Percentiles rank a stretch among this genome's conserved stretches.
Conservation (phyloP, 73 alveolate species). For the Urostyla sp. region DNA sequence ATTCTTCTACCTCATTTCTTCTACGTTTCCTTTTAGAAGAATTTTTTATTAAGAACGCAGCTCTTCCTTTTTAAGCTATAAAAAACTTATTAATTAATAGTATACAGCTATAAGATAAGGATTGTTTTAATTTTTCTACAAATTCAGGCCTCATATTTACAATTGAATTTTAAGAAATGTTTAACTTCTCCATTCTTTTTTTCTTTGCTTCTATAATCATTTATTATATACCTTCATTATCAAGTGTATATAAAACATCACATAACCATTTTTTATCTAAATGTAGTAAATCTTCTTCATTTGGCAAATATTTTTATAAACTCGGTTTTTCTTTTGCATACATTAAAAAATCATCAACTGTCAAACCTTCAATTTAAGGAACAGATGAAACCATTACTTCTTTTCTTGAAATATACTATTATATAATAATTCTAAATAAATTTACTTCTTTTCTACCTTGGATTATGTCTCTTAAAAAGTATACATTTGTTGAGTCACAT, state of each 20-base stretch:
- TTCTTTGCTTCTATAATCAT: background rate
- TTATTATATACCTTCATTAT: background rate
- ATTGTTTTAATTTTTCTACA: background rate
- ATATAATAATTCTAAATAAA: background rate
- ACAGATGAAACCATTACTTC: background rate
- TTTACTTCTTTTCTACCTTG: background rate
- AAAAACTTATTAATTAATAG: background rate
- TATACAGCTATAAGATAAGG: background rate
- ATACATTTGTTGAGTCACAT: background rate
- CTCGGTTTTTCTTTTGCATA: background rate
- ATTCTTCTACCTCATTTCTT: background rate
- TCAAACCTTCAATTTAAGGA: background rate
- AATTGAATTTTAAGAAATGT: background rate
- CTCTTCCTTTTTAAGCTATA: background rate
- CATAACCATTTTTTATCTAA: constrained; percentile 1
- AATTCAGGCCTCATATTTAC: constrained; percentile 1
- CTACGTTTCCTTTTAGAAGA: constrained; percentile 3
- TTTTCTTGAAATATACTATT: background rate
- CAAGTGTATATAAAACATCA: background rate
- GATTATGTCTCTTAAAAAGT: background rate
- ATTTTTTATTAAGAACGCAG: background rate
- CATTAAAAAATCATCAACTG: background rate
- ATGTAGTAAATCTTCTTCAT: background rate
- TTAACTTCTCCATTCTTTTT: background rate
- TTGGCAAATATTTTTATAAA: background rate